Conservation (phyloP, 768 basidiomycete species). For the Pisolithus marmoratus region DNA sequence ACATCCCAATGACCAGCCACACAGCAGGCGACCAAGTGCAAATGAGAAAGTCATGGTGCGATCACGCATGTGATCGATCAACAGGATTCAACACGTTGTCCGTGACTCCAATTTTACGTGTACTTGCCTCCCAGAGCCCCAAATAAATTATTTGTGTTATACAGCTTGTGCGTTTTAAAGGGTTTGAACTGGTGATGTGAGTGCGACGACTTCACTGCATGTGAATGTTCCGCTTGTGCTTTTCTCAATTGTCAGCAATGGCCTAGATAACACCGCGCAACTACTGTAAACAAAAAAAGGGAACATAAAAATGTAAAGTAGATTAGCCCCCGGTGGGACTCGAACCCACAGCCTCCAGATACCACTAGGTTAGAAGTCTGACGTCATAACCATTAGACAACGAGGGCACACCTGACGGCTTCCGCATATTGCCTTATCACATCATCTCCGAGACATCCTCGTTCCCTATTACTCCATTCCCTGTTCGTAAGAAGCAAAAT, state of each 20-base stretch:
- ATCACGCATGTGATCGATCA: conserved; percentile 1
- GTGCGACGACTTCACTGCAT: too few relatives aligned
- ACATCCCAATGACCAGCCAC: neutral
- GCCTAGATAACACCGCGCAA: too few relatives aligned
- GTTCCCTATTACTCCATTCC: too few relatives aligned
- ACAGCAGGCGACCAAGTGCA: neutral
- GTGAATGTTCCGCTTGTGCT: too few relatives aligned
- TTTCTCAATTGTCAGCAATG: neutral
- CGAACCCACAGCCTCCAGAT: conserved; percentile 88
- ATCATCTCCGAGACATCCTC: too few relatives aligned
- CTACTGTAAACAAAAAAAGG: neutral
- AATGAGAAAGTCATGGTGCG: conserved; percentile 1
- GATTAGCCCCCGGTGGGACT: conserved; percentile 71
- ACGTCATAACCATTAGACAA: conserved; percentile 91
- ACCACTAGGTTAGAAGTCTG: conserved; percentile 61
- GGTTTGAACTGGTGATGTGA: too few relatives aligned
- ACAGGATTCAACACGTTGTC: neutral
- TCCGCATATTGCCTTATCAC: too few relatives aligned
- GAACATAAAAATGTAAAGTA: conserved; percentile 6
- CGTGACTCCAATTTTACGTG: neutral
- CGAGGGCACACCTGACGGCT: conserved; percentile 43
- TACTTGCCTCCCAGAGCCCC: neutral
- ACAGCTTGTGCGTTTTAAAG: too few relatives aligned
- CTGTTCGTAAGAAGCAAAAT: too few relatives aligned
- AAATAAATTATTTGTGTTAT: neutral